A percentile compares a stretch with the other conserved stretches of the same genome.
Evolutionary conservation across 768 basidiomycete genomes (phyloP).

Genomic region (Termitomyces sp.): DNA sequence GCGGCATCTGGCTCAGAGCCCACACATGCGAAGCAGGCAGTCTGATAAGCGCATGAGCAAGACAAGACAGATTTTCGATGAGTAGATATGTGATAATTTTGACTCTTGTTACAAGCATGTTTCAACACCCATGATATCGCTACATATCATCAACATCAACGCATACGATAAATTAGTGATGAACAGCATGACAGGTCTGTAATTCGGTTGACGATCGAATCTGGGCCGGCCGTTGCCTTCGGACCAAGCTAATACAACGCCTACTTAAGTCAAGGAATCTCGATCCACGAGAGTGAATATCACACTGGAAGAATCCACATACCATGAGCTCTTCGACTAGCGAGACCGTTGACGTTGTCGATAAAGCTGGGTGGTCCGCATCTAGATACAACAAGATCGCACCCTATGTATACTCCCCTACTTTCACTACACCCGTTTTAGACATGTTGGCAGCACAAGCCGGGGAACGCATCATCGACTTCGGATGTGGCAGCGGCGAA

Average conservation of each 20-base stretch:
- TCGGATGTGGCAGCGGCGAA: constrained; percentile 84
- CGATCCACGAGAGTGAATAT: not conserved
- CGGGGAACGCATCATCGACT: constrained; percentile 67
- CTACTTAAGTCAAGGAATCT: not conserved
- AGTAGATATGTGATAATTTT: too few species aligned
- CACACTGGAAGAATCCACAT: not conserved
- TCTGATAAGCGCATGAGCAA: not conserved
- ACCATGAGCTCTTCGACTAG: not conserved
- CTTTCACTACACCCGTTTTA: constrained; percentile 50
- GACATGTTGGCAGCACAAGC: constrained; percentile 53
- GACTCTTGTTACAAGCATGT: too few species aligned
- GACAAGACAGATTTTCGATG: not conserved
- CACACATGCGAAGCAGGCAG: not conserved
- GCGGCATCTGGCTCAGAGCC: not conserved
- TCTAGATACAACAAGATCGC: constrained; percentile 57
- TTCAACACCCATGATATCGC: too few species aligned
- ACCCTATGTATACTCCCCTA: constrained; percentile 58
- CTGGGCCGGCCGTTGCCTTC: too few species aligned
- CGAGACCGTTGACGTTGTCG: not conserved
- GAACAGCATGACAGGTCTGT: too few species aligned
- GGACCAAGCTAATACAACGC: too few species aligned
- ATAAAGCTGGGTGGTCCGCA: constrained; percentile 49
- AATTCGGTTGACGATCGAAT: too few species aligned
- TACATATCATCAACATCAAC: too few species aligned
- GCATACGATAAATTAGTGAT: too few species aligned